These are phyloP conservation scores for Boletus speciosus DNA, from an alignment of 768 basidiomycete genomes.

Conservation along the genomic window DNA sequence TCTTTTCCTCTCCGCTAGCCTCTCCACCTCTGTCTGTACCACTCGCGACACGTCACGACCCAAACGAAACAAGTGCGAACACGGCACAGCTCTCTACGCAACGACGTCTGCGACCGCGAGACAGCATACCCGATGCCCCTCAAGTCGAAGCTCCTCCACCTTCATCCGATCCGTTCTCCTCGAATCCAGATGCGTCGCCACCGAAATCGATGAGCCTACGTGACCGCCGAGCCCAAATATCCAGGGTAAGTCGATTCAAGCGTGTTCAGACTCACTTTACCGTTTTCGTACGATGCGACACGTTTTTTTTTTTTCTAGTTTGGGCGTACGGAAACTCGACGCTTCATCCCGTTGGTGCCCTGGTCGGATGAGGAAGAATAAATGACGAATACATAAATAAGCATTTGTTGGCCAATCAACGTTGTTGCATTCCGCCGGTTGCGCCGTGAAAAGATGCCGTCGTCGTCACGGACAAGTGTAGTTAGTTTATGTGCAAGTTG, in stretches of 20 bases:
- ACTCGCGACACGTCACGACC: neutral
- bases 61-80: neutral
- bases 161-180: neutral
- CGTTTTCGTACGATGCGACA: neutral
- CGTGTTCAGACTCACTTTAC: neutral
- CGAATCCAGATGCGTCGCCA: conserved; percentile 11
- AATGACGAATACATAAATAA: conserved; percentile 11
- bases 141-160: neutral
- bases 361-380: conserved; percentile 33
- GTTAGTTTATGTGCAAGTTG: neutral
- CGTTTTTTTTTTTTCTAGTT: conserved; percentile 18
- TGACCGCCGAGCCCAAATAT: conserved; percentile 31
- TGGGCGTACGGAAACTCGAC: conserved; percentile 26
- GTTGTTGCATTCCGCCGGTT: conserved; percentile 7
- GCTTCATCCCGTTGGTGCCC: conserved; percentile 27
- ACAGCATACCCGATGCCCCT: neutral
- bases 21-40: conserved; percentile 8
- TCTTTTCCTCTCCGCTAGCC: conserved; percentile 18
- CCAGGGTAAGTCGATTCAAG: conserved; percentile 15
- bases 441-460: conserved; percentile 11
- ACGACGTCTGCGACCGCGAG: neutral
- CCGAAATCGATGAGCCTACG: conserved; percentile 30
- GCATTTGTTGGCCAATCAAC: conserved; percentile 14
- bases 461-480: neutral
- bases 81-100: neutral